Evolutionary conservation across 768 basidiomycete species (phyloP).

Genomic region (Xanthoconium purpureum): DNA sequence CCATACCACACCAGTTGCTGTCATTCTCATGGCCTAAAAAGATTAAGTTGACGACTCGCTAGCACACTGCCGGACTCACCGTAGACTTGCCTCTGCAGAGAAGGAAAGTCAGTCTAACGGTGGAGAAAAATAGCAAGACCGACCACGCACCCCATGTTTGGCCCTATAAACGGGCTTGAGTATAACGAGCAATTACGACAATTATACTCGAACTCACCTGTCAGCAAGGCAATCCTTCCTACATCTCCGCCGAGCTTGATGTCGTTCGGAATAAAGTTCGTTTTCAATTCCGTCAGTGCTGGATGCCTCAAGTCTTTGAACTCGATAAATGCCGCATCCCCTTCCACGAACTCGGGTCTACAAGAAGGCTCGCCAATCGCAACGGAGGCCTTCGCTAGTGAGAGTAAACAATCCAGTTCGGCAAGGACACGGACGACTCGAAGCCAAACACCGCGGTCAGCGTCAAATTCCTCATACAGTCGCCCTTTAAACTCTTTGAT

Average conservation of each 20-base stretch:
- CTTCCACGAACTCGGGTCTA: constrained; percentile 83
- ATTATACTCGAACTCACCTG: constrained; percentile 57
- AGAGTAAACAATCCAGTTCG: constrained; percentile 95
- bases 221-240: constrained; percentile 79
- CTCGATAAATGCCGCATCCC: constrained; percentile 74
- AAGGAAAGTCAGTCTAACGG: not conserved
- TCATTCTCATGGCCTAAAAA: constrained; percentile 84
- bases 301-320: constrained; percentile 92
- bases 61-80: constrained; percentile 32
- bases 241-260: constrained; percentile 77
- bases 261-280: constrained; percentile 91
- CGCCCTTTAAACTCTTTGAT: constrained; percentile 82
- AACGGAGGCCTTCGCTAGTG: constrained; percentile 83
- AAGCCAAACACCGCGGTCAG: constrained; percentile 77
- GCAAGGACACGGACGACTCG: constrained; percentile 82
- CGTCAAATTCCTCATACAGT: constrained; percentile 78
- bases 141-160: constrained; percentile 78
- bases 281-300: constrained; percentile 62
- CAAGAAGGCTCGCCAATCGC: constrained; percentile 94
- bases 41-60: not conserved
- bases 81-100: constrained; percentile 72
- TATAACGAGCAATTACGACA: not conserved
- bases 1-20: constrained; percentile 83
- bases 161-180: constrained; percentile 43
- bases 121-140: not conserved